phyloP scores from a whole-genome alignment of 2,329 filamentous ascomycete genomes.

The Exophiala aquamarina region DNA sequence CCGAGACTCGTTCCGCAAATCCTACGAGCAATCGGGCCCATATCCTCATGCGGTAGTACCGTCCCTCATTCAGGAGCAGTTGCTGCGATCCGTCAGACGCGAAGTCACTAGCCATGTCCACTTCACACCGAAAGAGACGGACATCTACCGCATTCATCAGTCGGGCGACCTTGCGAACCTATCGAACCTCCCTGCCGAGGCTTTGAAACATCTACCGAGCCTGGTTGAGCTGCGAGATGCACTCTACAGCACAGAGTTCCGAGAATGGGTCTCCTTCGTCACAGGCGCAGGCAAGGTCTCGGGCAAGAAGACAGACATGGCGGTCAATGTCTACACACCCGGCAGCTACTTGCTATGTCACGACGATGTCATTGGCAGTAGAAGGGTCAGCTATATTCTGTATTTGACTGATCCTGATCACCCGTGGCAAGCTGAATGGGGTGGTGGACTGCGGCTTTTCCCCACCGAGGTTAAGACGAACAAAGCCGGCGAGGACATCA shows the following conservation, averaged over 20 bases:
- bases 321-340: slow-evolving; percentile 96
- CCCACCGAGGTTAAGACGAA: slow-evolving; percentile 67
- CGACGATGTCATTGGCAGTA: slow-evolving; percentile 97
- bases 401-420: slow-evolving; percentile 91
- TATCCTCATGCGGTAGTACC: slow-evolving; percentile 94
- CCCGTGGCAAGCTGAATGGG: slow-evolving; percentile 89
- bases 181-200: slow-evolving; percentile 84
- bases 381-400: slow-evolving; percentile 93
- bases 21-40: slow-evolving; percentile 44
- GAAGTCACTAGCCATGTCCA: slow-evolving; percentile 89
- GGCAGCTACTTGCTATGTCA: slow-evolving; percentile 95
- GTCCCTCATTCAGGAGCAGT: slow-evolving; percentile 72
- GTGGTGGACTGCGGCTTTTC: slow-evolving; percentile 85
- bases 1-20: slow-evolving; percentile 42
- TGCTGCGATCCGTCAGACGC: slow-evolving; percentile 80
- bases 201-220: slow-evolving; percentile 81
- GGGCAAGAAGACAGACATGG: slow-evolving; percentile 96
- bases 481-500: slow-evolving; percentile 71
- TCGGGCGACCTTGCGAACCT: slow-evolving; percentile 96
- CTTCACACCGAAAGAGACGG: slow-evolving; percentile 97
- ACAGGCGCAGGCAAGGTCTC: slow-evolving; percentile 84
- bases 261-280: slow-evolving; percentile 82
- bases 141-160: slow-evolving; percentile 99
- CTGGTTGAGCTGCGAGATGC: slow-evolving; percentile 91
- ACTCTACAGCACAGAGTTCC: slow-evolving; percentile 86